Base-by-base conservation (phyloP, 805 yeast species). In the Teunomyces barrocoloradensis region DNA sequence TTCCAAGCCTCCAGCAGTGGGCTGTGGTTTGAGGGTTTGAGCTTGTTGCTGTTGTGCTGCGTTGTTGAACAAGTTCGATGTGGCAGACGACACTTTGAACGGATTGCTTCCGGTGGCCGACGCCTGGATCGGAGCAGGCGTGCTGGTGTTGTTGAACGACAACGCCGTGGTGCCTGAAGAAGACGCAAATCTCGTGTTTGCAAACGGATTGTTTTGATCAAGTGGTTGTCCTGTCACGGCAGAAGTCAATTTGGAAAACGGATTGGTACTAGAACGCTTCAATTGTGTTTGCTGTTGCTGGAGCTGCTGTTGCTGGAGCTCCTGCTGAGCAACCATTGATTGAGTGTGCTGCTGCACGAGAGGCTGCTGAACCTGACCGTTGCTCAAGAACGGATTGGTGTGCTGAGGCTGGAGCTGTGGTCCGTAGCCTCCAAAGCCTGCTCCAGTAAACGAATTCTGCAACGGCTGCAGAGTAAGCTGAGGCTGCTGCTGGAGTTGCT, bases 1-100 rank as follows among this genome's bases (percentile, higher is more conserved):
- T 58, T 86, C 91, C 50, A 83, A 73, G 0, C 91, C 92, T 3
- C 91, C 92, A 29, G 89, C 86, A 1, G 89, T 84, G 2, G 81
- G 77, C 57, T 80, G 85, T 12, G 74, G 68, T 55, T 71, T 66
- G 54, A 77, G 47, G 43, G 65, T 50, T 52, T 62, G 58, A 46
- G 53, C 64, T 25, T 55, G 58, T 27, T 51, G 53, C 44, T 60
- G 51, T 47, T 55, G 47, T 6, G 56, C 39, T 9, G 52, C 67
- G 12, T 51, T 41, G 43, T 61, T 52, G 45, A 73, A 73, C 33
- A 70, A 60, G 39, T 58, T 56, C 21, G 66, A 51, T 12, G 76
- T 66, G 34, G 69, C 56, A 36, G 58, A 64, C 10, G 76, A 63
- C 15, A 70, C 69, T 51, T 80, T 71, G 66, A 84, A 84, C 27